These are phyloP conservation scores for Rhodomyrtus psidioides DNA, from an alignment of 441 rosid genomes.

Conservation along the genomic window DNA sequence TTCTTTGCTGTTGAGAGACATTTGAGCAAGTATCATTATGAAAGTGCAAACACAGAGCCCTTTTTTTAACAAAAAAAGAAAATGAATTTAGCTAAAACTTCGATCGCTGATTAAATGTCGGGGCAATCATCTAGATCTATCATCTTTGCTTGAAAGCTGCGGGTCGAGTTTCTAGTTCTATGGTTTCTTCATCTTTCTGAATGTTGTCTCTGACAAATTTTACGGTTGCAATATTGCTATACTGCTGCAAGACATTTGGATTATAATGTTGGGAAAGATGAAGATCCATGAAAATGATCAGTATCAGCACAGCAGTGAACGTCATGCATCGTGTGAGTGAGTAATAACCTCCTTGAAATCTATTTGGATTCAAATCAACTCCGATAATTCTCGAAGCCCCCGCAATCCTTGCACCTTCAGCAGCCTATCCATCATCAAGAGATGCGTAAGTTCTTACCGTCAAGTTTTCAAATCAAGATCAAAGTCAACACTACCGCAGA, in stretches of 20 bases:
- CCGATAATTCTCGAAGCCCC: conserved; percentile 85
- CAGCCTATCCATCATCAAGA: conserved; percentile 33
- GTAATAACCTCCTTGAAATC: conserved; percentile 47
- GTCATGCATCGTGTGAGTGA: not conserved
- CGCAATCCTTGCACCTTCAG: conserved; percentile 69
- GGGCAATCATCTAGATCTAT: not conserved
- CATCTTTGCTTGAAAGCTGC: not conserved
- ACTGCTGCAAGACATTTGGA: not conserved
- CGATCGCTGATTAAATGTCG: not conserved
- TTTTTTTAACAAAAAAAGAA: not conserved
- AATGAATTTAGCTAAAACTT: not conserved
- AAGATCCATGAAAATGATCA: not conserved
- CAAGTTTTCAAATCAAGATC: not conserved
- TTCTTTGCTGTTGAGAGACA: conserved; percentile 54
- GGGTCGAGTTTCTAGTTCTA: not conserved
- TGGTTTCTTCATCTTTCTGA: not conserved
- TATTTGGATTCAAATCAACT: conserved; percentile 59
- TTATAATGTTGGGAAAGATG: not conserved
- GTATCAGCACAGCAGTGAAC: not conserved
- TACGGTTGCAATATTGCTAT: not conserved
- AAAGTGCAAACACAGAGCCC: not conserved
- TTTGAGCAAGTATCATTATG: not conserved
- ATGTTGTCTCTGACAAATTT: not conserved
- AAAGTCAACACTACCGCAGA: not conserved
- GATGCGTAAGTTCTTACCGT: not conserved